Evolutionary conservation across 306 rosid genomes (phyloP).

Genomic region (Acmispon strigosus): DNA sequence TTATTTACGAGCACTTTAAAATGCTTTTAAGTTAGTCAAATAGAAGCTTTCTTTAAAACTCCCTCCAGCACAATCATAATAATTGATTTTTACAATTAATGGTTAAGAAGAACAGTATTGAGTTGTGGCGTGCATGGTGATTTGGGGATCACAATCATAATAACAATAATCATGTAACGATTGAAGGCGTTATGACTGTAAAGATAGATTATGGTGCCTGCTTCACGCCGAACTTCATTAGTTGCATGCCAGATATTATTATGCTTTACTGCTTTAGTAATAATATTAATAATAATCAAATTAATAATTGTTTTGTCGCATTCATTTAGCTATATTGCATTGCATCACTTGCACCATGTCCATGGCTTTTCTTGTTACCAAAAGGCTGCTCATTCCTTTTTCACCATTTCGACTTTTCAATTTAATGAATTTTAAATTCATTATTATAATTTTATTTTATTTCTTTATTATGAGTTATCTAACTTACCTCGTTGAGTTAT

Average conservation of each 20-base stretch:
- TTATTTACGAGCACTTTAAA: no score
- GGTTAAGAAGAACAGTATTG: no score
- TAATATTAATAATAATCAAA: no score
- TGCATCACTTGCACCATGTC: no score
- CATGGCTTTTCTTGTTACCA: not conserved
- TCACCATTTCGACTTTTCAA: not conserved
- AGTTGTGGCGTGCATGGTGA: constrained; percentile 12
- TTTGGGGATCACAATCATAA: not conserved
- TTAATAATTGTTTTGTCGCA: not conserved
- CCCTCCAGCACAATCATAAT: no score
- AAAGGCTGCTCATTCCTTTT: not conserved
- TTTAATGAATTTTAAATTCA: not conserved
- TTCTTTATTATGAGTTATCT: no score
- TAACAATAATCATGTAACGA: not conserved
- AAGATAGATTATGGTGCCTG: not conserved
- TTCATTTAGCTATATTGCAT: not conserved
- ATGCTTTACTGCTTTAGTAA: constrained; percentile 4
- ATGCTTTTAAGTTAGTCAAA: no score
- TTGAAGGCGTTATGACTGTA: not conserved
- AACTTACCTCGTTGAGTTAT: no score
- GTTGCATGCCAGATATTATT: constrained; percentile 23
- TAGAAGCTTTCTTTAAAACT: no score
- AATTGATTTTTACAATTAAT: no score
- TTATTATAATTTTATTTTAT: no score
- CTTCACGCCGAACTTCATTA: constrained; percentile 22